These are phyloP conservation scores for Houttuynia cordata DNA, from an alignment of 164 flowering plant genomes.

Conservation along the genomic window DNA sequence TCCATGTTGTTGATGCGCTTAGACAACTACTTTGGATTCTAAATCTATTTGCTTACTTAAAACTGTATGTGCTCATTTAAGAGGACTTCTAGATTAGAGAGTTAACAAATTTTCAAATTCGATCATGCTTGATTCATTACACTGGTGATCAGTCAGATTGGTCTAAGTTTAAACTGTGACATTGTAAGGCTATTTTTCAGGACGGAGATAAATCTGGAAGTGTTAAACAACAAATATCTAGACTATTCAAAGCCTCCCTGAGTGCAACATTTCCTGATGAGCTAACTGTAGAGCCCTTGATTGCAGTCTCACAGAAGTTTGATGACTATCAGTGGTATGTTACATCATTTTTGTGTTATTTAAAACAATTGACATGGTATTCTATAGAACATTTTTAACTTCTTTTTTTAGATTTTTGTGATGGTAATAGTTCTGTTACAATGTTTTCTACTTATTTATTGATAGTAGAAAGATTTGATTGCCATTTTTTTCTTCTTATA, in stretches of 20 bases:
- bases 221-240: conserved; percentile 47
- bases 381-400: background rate
- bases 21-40: too few species aligned
- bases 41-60: too few species aligned
- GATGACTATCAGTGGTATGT: conserved; percentile 86
- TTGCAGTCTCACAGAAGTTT: conserved; percentile 53
- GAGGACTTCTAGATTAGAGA: too few species aligned
- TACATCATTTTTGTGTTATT: background rate
- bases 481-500: background rate
- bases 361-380: background rate
- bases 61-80: too few species aligned
- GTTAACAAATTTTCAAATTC: background rate
- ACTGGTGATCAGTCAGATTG: background rate
- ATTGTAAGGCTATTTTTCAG: conserved; percentile 14
- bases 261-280: conserved; percentile 45
- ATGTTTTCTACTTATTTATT: background rate
- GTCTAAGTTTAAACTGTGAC: background rate
- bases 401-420: background rate
- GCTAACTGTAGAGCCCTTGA: conserved; percentile 40
- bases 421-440: background rate
- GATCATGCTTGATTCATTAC: background rate
- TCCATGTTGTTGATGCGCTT: too few species aligned
- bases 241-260: conserved; percentile 53
- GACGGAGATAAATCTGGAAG: conserved; percentile 41
- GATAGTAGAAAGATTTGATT: background rate